Evolutionary conservation across 2,329 filamentous ascomycete species (phyloP).

Genomic region (Aspergillus nomiae): DNA sequence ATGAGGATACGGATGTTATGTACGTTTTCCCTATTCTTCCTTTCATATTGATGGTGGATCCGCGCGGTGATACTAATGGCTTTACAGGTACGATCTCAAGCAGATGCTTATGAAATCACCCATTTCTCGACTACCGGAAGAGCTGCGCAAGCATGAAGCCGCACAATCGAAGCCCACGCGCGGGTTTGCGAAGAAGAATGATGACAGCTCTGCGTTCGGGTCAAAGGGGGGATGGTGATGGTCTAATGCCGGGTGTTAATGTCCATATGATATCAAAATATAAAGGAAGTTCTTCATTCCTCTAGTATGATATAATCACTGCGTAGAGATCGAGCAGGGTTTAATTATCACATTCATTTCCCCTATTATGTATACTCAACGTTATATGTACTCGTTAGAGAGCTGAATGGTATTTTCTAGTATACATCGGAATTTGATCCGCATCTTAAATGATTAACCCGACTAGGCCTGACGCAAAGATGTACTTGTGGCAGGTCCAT

Average conservation of each 20-base stretch:
- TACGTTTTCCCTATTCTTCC: slow-evolving; percentile 46
- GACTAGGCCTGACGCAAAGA: background rate
- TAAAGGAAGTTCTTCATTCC: background rate
- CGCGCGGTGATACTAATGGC: slow-evolving; percentile 19
- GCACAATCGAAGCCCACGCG: slow-evolving; percentile 78
- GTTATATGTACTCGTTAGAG: background rate
- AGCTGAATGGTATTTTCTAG: background rate
- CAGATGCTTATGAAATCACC: slow-evolving; percentile 92
- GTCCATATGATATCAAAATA: background rate
- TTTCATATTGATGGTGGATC: background rate
- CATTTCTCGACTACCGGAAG: slow-evolving; percentile 87
- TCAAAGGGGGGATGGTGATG: slow-evolving; percentile 39
- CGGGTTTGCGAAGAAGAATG: slow-evolving; percentile 50
- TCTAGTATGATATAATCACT: background rate
- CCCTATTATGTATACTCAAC: slow-evolving; percentile 2
- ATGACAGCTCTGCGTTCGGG: slow-evolving; percentile 42
- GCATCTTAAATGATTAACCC: background rate
- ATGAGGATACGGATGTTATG: slow-evolving; percentile 85
- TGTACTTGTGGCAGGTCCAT: too few species aligned
- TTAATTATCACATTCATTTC: background rate
- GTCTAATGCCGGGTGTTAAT: background rate
- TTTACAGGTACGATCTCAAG: slow-evolving; percentile 73
- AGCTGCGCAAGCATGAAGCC: slow-evolving; percentile 83
- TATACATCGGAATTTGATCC: background rate
- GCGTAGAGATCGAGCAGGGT: background rate